Conservation (phyloP, 2,329 filamentous ascomycete species). For the Fonsecaea pedrosoi region DNA sequence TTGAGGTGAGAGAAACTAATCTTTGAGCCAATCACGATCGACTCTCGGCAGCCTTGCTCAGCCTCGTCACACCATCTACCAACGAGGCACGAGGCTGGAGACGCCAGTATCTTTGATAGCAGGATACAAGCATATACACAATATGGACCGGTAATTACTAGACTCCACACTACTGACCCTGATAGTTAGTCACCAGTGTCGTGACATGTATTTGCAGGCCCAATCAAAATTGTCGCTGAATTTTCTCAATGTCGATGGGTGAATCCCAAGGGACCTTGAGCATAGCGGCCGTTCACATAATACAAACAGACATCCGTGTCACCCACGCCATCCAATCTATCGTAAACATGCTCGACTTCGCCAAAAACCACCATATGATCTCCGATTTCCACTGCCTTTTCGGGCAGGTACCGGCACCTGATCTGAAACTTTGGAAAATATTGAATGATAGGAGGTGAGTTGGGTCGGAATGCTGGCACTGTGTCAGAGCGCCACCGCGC, state of each 20-base stretch:
- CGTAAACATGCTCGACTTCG: conserved; percentile 42
- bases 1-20: not conserved
- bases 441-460: conserved; percentile 4
- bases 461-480: conserved; percentile 9
- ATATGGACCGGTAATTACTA: not conserved
- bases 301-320: conserved; percentile 10
- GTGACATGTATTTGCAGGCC: not conserved
- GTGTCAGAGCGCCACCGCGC: not conserved
- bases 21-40: conserved; percentile 11
- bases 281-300: conserved; percentile 20
- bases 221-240: not conserved
- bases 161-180: not conserved
- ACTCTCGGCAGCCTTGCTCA: not conserved
- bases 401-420: conserved; percentile 42
- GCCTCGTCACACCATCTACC: not conserved
- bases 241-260: not conserved
- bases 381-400: conserved; percentile 49
- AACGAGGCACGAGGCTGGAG: not conserved
- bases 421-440: conserved; percentile 19
- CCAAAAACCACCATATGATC: conserved; percentile 56
- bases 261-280: not conserved
- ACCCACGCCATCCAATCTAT: not conserved
- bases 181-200: not conserved
- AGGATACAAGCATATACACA: not conserved
- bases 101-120: not conserved